These are phyloP conservation scores for Colletotrichum somersetense DNA, from an alignment of 2,329 filamentous ascomycete genomes.

Conservation along the genomic window DNA sequence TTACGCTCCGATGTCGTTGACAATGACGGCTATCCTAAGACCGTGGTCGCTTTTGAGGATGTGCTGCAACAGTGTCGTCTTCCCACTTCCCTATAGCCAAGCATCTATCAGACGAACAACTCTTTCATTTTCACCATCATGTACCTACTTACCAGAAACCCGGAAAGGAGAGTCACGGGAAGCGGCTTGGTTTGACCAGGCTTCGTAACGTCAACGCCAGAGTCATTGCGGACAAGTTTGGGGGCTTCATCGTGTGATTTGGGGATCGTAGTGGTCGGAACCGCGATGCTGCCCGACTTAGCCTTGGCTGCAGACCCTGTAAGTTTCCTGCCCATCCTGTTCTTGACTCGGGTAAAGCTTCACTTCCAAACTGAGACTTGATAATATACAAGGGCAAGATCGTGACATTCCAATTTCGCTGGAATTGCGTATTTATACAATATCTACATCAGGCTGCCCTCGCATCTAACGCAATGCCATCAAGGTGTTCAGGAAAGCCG, in stretches of 20 bases:
- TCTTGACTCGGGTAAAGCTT: not conserved
- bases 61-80: slow-evolving; percentile 77
- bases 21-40: slow-evolving; percentile 77
- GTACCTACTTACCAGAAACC: slow-evolving; percentile 62
- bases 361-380: not conserved
- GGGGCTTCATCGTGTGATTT: slow-evolving; percentile 6
- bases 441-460: not conserved
- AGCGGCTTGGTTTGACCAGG: slow-evolving; percentile 49
- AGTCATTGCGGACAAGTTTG: slow-evolving; percentile 31
- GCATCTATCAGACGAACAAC: not conserved
- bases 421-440: slow-evolving; percentile 11
- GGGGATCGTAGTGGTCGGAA: not conserved
- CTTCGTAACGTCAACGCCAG: slow-evolving; percentile 29
- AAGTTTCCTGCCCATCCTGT: slow-evolving; percentile 31
- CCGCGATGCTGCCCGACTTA: slow-evolving; percentile 16
- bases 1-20: slow-evolving; percentile 77
- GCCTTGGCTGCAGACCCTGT: slow-evolving; percentile 28
- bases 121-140: no score
- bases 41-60: slow-evolving; percentile 77
- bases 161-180: slow-evolving; percentile 71
- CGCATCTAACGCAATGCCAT: slow-evolving; percentile 14
- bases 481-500: slow-evolving; percentile 22
- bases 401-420: not conserved
- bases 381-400: not conserved
- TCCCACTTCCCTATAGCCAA: slow-evolving; percentile 70